Evolutionary conservation across 495 filamentous ascomycete species (phyloP).

Genomic region (Xylaria palmicola): DNA sequence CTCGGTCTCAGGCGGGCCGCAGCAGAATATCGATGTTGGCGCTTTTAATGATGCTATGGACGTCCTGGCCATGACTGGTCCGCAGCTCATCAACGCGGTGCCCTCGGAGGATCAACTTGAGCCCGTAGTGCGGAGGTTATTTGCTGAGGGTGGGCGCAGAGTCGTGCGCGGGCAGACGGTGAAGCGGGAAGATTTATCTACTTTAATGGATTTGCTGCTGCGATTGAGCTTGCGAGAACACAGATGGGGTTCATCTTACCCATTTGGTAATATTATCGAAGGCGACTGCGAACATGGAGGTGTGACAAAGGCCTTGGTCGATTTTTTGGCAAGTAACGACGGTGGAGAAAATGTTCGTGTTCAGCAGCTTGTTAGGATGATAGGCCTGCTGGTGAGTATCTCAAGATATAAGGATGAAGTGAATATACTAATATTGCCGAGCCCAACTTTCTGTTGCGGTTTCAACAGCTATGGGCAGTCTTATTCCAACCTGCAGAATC

Average conservation of each 20-base stretch:
- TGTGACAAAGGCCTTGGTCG: neutral
- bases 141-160: neutral
- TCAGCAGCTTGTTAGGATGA: neutral
- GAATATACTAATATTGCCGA: neutral
- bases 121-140: neutral
- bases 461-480: conserved; percentile 3
- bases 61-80: conserved; percentile 1
- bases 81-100: neutral
- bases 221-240: neutral
- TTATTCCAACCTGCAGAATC: neutral
- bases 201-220: neutral
- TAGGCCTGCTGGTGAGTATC: neutral
- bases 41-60: neutral
- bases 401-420: neutral
- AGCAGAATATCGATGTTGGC: neutral
- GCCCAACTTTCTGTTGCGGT: neutral
- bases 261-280: neutral
- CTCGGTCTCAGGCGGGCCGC: neutral
- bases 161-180: neutral
- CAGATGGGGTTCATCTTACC: neutral
- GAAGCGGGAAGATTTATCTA: neutral
- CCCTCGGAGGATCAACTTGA: neutral
- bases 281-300: neutral
- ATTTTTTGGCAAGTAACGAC: neutral
- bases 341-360: neutral